A percentile compares a stretch with the other conserved stretches of the same genome.
These are phyloP conservation scores for Leccinum subrobustum DNA, from an alignment of 1,284 basidiomycete genomes.

Conservation along the genomic window DNA sequence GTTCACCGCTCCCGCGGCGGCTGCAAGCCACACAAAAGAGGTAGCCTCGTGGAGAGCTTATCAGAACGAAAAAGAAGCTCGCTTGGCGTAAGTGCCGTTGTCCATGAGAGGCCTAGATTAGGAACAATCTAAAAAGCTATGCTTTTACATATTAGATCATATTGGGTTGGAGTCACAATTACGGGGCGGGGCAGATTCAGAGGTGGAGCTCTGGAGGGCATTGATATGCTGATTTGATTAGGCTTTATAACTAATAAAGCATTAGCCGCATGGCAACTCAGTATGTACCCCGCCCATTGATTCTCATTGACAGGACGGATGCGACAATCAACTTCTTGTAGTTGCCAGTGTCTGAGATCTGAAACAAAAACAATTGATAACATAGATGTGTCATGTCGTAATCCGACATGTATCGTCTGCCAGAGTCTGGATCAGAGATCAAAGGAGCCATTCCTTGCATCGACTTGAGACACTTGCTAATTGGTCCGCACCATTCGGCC, in stretches of 20 bases:
- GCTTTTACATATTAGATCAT: neutral
- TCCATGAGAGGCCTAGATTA: neutral
- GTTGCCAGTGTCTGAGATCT: neutral
- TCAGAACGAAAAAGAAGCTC: neutral
- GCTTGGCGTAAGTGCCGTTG: neutral
- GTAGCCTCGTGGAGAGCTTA: neutral
- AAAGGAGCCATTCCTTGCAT: neutral
- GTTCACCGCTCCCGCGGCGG: neutral
- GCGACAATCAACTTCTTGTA: neutral
- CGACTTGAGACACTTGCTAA: slow-evolving; percentile 14
- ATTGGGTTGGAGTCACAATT: neutral
- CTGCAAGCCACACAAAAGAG: neutral
- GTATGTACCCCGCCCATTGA: neutral
- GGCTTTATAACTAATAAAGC: neutral
- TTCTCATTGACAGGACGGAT: neutral
- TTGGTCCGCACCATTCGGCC: slow-evolving; percentile 5
- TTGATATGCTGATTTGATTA: neutral
- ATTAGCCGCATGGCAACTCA: neutral
- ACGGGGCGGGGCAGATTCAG: neutral
- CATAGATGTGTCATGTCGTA: slow-evolving; percentile 3
- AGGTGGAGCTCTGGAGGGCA: neutral
- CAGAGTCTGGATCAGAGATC: slow-evolving; percentile 5
- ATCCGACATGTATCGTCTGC: slow-evolving; percentile 5
- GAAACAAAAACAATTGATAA: slow-evolving; percentile 6
- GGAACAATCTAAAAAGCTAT: neutral